These are phyloP conservation scores for Claviceps sp. DNA, from an alignment of 2,329 filamentous ascomycete genomes.

Conservation along the genomic window DNA sequence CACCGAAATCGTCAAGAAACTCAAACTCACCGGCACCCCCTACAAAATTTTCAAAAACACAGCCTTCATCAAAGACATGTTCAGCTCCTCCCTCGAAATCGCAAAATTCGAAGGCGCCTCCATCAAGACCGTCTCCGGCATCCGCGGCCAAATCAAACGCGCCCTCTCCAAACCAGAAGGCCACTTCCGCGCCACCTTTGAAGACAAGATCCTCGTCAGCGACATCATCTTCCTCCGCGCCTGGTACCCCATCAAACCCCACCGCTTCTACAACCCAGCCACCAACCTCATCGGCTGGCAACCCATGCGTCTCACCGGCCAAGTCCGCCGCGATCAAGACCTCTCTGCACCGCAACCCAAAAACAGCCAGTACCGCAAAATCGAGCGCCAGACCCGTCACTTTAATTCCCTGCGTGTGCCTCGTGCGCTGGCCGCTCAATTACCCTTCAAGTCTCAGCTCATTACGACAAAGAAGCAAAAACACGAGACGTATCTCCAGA, in stretches of 20 bases:
- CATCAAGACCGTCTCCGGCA: slow-evolving; percentile 90
- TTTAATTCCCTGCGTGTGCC: slow-evolving; percentile 74
- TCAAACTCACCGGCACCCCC: slow-evolving; percentile 84
- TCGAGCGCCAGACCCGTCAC: slow-evolving; percentile 54
- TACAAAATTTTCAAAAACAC: slow-evolving; percentile 99
- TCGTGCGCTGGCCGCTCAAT: slow-evolving; percentile 61
- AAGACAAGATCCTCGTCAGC: slow-evolving; percentile 94
- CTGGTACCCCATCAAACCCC: slow-evolving; percentile 93
- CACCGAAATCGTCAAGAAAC: slow-evolving; percentile 97
- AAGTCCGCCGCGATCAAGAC: slow-evolving; percentile 66
- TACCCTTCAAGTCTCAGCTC: slow-evolving; percentile 91
- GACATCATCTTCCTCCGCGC: slow-evolving; percentile 94
- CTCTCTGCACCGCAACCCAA: slow-evolving; percentile 66
- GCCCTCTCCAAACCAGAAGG: slow-evolving; percentile 88
- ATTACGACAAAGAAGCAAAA: slow-evolving; percentile 66
- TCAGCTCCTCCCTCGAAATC: slow-evolving; percentile 81
- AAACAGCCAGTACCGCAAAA: slow-evolving; percentile 70
- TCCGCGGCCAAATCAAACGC: slow-evolving; percentile 93
- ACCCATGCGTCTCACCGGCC: slow-evolving; percentile 85
- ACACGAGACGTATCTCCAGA: slow-evolving; percentile 81
- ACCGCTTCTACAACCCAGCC: slow-evolving; percentile 92
- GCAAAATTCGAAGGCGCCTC: slow-evolving; percentile 96
- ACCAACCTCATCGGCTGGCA: slow-evolving; percentile 89
- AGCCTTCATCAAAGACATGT: slow-evolving; percentile 98
- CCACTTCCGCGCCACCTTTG: slow-evolving; percentile 91